Evolutionary conservation across 352 stramenopile genomes (phyloP), one percentile per base, ranked within the genome.

Genomic region (Phytophthora cryptogea): DNA sequence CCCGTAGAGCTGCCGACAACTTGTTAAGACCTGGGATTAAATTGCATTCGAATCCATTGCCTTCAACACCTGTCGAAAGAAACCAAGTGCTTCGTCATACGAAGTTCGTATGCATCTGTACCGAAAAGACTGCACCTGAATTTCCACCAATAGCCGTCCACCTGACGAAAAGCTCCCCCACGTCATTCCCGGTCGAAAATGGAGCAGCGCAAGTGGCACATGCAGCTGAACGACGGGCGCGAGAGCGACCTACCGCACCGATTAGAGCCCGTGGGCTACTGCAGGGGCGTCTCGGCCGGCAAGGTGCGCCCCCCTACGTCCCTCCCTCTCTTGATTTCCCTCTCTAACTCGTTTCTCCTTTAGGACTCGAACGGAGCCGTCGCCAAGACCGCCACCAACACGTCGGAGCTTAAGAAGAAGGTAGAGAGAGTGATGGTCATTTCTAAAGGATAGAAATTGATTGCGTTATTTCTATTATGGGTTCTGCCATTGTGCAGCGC

Each of bases 341-440:
- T 7, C n/a, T 27, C 43, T 60, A 48, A 48, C 48, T 30, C 26
- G 30, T 42, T 46, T 35, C 14, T 16, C 16, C 36, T n/a, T 0
- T 51, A 92, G 83, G 74, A 84, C 23, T 59, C 69, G 23, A 75
- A 72, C 36, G 73, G 68, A 52, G 68, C 86, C 5, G 76, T 93
- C 43, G 74, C 80, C 11, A 92, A 83, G 68, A 68, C 82, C 11
- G 66, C 75, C 8, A 69, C 62, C 55, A 91, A 89, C 71, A 95
- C 83, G 20, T 76, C 64, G 8, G 86, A 95, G 56, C 79, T 95
- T 27, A 95, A 95, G 74, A 90, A 93, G 66, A 95, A 95, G 78
- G 86, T 95, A 32, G 7, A 26, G 7, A 52, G 39, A 50, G 27
- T 62, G 50, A 45, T 51, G 54, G 49, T 54, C 11, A n/a, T 32